Percentiles rank a stretch among this genome's conserved stretches.
Conservation (phyloP, 163 green algal genomes). For the Chloromonas sp. region DNA sequence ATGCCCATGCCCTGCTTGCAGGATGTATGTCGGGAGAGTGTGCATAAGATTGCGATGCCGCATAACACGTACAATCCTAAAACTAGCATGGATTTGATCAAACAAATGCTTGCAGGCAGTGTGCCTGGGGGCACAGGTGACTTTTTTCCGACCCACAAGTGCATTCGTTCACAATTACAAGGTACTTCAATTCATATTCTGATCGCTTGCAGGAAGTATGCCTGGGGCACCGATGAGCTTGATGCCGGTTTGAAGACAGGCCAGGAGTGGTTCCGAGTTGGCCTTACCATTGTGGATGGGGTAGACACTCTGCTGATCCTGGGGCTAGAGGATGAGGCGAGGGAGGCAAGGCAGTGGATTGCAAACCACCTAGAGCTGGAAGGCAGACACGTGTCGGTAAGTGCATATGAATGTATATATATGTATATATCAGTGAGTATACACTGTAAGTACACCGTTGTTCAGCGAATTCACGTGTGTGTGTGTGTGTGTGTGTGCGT, state of each 20-base stretch:
- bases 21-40: too few relatives aligned
- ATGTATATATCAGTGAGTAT: not conserved
- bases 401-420: not conserved
- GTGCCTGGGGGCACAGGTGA: too few relatives aligned
- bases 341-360: slow-evolving; percentile 37
- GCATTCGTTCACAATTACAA: too few relatives aligned
- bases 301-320: slow-evolving; percentile 69
- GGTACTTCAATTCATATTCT: too few relatives aligned
- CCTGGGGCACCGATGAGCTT: slow-evolving; percentile 49
- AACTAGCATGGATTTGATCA: too few relatives aligned
- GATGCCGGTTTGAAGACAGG: slow-evolving; percentile 14
- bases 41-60: too few relatives aligned
- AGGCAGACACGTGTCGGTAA: slow-evolving; percentile 21
- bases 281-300: slow-evolving; percentile 75
- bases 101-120: too few relatives aligned
- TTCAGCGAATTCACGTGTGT: too few relatives aligned
- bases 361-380: slow-evolving; percentile 31
- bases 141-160: too few relatives aligned
- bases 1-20: too few relatives aligned
- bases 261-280: slow-evolving; percentile 54
- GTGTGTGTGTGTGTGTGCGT: not conserved
- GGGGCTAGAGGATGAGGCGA: slow-evolving; percentile 34
- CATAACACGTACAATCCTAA: too few relatives aligned
- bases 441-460: too few relatives aligned
- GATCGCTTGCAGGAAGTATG: slow-evolving; percentile 22